Conservation (phyloP, 73 alveolate genomes). For the Tetrahymena thermophila region DNA sequence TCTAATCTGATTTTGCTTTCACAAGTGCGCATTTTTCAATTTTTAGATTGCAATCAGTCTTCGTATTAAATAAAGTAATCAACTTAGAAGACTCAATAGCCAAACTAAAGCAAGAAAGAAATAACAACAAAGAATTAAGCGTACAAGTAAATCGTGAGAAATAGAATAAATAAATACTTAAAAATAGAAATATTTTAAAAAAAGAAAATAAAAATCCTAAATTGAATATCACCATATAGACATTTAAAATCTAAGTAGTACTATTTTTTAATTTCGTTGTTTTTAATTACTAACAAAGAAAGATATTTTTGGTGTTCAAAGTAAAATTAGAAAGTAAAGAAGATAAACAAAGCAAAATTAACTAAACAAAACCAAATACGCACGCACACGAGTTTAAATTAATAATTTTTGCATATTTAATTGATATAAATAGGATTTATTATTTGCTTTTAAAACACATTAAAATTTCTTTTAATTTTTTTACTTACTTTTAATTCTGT, state of each 20-base stretch:
- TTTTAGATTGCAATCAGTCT: background rate
- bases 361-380: background rate
- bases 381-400: background rate
- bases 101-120: background rate
- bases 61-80: no score
- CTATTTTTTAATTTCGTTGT: background rate
- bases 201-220: no score
- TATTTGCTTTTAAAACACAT: no score
- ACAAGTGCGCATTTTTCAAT: background rate
- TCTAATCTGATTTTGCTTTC: background rate
- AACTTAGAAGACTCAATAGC: background rate
- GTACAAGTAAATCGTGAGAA: background rate
- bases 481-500: no score
- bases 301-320: background rate
- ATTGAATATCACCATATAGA: background rate
- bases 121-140: no score
- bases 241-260: background rate
- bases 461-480: no score
- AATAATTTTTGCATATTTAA: no score
- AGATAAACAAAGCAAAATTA: background rate
- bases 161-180: no score
- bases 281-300: background rate
- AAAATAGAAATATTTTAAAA: no score
- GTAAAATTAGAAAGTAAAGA: background rate
- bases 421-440: background rate